phyloP scores from a whole-genome alignment of 179 eudicot genomes.

The Vitellaria paradoxa region DNA sequence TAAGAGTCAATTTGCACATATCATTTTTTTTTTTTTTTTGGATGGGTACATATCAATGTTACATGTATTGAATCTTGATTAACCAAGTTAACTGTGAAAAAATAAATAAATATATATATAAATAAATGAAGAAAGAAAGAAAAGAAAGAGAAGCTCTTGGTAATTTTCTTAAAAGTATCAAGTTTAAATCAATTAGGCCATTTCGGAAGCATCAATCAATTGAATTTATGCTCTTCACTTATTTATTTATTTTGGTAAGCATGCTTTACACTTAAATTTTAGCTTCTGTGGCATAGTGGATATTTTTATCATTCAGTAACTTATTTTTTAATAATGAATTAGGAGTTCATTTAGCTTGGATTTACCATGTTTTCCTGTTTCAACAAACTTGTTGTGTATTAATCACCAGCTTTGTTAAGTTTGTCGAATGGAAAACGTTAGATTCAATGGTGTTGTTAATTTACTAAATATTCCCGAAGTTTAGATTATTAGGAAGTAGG shows the following conservation, averaged over 20 bases:
- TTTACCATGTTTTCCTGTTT: not conserved
- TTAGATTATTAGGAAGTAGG: too few relatives aligned
- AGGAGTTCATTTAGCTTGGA: conserved; percentile 1
- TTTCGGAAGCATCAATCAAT: too few relatives aligned
- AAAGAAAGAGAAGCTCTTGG: not conserved
- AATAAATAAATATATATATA: too few relatives aligned
- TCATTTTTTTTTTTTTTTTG: not conserved
- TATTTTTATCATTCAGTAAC: not conserved
- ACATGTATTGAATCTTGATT: not conserved
- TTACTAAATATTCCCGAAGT: too few relatives aligned
- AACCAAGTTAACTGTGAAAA: not conserved
- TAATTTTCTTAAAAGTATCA: not conserved
- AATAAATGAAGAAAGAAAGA: too few relatives aligned
- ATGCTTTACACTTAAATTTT: not conserved
- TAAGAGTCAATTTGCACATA: not conserved
- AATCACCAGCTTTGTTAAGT: not conserved
- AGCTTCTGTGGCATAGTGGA: not conserved
- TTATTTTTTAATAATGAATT: not conserved
- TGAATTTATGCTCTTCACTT: too few relatives aligned
- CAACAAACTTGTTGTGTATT: not conserved
- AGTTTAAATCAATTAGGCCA: too few relatives aligned
- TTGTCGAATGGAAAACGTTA: not conserved
- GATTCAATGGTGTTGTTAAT: not conserved
- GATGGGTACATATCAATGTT: too few relatives aligned
- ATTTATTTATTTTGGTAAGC: too few relatives aligned